phyloP scores from a whole-genome alignment of 352 stramenopile genomes.

The Phytopythium boreale region DNA sequence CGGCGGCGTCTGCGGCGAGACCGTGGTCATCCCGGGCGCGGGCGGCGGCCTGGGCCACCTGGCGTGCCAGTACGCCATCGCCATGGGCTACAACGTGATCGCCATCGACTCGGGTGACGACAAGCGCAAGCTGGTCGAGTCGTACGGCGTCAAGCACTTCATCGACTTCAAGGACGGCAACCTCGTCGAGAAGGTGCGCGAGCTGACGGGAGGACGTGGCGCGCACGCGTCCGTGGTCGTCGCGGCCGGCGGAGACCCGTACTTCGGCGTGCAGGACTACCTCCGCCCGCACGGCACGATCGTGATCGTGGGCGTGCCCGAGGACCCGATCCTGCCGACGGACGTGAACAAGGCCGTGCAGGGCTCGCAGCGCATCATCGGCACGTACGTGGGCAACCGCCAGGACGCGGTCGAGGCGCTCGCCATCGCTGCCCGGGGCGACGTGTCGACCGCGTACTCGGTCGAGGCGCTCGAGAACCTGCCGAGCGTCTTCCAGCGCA shows the following conservation, averaged over 20 bases:
- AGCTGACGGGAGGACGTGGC: conserved; percentile 30
- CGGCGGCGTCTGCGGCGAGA: conserved; percentile 32
- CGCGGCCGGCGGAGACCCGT: conserved; percentile 48
- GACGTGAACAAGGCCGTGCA: conserved; percentile 18
- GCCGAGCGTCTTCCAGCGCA: conserved; percentile 36
- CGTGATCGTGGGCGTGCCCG: conserved; percentile 63
- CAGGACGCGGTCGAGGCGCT: conserved; percentile 56
- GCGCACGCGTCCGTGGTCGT: conserved; percentile 70
- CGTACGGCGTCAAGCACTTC: conserved; percentile 64
- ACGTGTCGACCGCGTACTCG: conserved; percentile 35
- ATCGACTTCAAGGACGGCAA: conserved; percentile 63
- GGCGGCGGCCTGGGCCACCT: conserved; percentile 80
- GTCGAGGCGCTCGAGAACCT: conserved; percentile 36
- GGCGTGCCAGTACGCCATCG: conserved; percentile 61
- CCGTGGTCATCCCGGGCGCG: conserved; percentile 51
- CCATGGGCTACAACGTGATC: conserved; percentile 63
- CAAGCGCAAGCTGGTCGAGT: conserved; percentile 57
- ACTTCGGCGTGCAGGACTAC: conserved; percentile 50
- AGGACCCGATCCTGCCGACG: conserved; percentile 29
- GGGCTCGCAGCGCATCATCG: conserved; percentile 34
- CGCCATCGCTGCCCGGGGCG: conserved; percentile 36
- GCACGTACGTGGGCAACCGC: conserved; percentile 48
- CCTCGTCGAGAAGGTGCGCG: conserved; percentile 36
- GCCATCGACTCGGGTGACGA: conserved; percentile 54
- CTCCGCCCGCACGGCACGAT: conserved; percentile 63